Conservation (phyloP, 805 yeast genomes). For the Wickerhamiella bombiphila region DNA sequence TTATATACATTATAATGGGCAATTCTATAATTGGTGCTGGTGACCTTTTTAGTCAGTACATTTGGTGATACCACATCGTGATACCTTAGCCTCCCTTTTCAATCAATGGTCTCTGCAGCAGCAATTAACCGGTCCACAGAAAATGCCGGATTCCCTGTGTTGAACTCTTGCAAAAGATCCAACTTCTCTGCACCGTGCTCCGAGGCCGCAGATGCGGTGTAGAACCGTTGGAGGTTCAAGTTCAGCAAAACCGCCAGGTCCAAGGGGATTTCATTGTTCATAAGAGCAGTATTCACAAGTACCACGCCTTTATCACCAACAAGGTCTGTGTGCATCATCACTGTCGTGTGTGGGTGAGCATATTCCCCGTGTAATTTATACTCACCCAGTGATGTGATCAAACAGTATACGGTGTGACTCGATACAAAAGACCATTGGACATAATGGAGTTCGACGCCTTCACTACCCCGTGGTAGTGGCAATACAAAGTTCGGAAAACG, state of each 20-base stretch:
- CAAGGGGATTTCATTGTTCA: conserved; percentile 47
- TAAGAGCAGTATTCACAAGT: conserved; percentile 71
- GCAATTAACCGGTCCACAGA: conserved; percentile 50
- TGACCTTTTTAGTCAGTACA: no score
- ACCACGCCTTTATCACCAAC: conserved; percentile 42
- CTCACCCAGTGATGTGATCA: conserved; percentile 84
- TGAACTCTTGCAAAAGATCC: conserved; percentile 52
- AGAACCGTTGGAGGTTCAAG: conserved; percentile 37
- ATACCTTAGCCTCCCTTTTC: no score
- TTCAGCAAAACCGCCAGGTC: conserved; percentile 63
- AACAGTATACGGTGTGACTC: conserved; percentile 67
- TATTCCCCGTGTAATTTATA: conserved; percentile 79
- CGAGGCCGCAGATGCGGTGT: conserved; percentile 29
- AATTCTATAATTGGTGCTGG: no score
- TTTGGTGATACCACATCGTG: no score
- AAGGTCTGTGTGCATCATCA: conserved; percentile 75
- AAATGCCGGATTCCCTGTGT: conserved; percentile 52
- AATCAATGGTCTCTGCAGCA: conserved; percentile 61
- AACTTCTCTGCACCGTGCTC: conserved; percentile 31
- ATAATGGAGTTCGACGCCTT: conserved; percentile 62
- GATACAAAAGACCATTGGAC: conserved; percentile 90
- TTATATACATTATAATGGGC: no score
- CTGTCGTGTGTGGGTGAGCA: conserved; percentile 89
- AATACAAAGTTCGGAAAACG: conserved; percentile 72
- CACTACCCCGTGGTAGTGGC: conserved; percentile 55